A percentile compares a stretch with the other conserved stretches of the same genome.
Evolutionary conservation across 441 rosid genomes (phyloP).

Genomic region (Biscutella auriculata): DNA sequence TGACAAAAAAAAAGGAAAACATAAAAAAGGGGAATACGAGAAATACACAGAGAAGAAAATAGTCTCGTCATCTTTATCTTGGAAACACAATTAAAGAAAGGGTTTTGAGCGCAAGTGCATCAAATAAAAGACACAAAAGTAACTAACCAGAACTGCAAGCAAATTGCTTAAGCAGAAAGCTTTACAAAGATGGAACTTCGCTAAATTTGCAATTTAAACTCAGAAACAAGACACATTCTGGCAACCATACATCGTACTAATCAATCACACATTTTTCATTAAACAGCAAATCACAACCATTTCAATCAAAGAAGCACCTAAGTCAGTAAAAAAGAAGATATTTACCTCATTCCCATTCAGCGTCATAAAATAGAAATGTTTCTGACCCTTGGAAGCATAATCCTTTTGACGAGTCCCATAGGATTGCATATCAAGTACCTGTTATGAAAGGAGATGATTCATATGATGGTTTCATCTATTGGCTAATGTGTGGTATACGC

Average conservation of each 20-base stretch:
- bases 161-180: not conserved
- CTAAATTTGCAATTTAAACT: not conserved
- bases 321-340: not conserved
- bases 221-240: not conserved
- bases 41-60: not conserved
- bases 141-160: not conserved
- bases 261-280: not conserved
- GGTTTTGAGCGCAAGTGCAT: not conserved
- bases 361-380: constrained; percentile 99
- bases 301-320: constrained; percentile 2
- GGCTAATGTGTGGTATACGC: not conserved
- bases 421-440: constrained; percentile 93
- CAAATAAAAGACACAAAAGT: not conserved
- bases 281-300: not conserved
- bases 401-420: constrained; percentile 76
- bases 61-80: not conserved
- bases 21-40: no score
- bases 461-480: no score
- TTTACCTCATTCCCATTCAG: constrained; percentile 92
- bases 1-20: not conserved
- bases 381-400: constrained; percentile 85
- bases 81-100: not conserved
- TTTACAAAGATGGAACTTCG: not conserved
- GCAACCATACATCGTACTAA: not conserved
- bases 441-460: constrained; percentile 7